phyloP scores from a whole-genome alignment of 106 monocot genomes.

The Apostasia ramifera region DNA sequence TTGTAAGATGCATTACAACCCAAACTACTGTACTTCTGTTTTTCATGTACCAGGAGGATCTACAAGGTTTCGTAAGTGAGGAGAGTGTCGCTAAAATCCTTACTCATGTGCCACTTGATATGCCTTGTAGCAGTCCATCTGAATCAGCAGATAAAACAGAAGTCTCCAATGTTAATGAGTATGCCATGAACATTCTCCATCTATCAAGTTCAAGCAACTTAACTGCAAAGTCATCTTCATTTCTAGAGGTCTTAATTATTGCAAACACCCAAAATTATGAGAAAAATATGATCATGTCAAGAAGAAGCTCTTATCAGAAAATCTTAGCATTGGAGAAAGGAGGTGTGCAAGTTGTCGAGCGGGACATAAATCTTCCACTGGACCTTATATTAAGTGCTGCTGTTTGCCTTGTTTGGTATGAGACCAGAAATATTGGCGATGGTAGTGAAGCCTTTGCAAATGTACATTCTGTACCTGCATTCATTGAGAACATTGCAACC shows the following conservation, averaged over 20 bases:
- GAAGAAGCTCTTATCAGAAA: slow-evolving; percentile 91
- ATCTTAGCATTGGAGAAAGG: slow-evolving; percentile 73
- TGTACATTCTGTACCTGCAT: slow-evolving; percentile 37
- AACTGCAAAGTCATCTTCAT: slow-evolving; percentile 12
- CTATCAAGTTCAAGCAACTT: slow-evolving; percentile 14
- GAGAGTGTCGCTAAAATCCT: slow-evolving; percentile 27
- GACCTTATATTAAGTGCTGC: slow-evolving; percentile 81
- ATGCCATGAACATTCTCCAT: slow-evolving; percentile 14
- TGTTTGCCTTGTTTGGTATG: slow-evolving; percentile 92
- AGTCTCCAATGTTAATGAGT: slow-evolving; percentile 21
- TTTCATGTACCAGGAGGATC: slow-evolving; percentile 21
- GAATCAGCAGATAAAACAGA: slow-evolving; percentile 33
- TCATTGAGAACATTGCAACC: slow-evolving; percentile 84
- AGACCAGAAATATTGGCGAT: slow-evolving; percentile 23
- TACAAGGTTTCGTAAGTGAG: slow-evolving; percentile 19
- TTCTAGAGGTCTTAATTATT: slow-evolving; percentile 49
- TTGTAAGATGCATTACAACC: no score
- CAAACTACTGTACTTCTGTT: no score
- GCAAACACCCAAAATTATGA: slow-evolving; percentile 63
- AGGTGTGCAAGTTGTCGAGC: slow-evolving; percentile 78
- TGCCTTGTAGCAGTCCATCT: slow-evolving; percentile 20
- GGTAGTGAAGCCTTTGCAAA: slow-evolving; percentile 8
- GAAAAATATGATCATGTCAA: slow-evolving; percentile 81
- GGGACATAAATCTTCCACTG: slow-evolving; percentile 73
- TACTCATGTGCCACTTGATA: slow-evolving; percentile 45